Base-by-base conservation (phyloP, 164 flowering plant genomes). In the Piper betle region DNA sequence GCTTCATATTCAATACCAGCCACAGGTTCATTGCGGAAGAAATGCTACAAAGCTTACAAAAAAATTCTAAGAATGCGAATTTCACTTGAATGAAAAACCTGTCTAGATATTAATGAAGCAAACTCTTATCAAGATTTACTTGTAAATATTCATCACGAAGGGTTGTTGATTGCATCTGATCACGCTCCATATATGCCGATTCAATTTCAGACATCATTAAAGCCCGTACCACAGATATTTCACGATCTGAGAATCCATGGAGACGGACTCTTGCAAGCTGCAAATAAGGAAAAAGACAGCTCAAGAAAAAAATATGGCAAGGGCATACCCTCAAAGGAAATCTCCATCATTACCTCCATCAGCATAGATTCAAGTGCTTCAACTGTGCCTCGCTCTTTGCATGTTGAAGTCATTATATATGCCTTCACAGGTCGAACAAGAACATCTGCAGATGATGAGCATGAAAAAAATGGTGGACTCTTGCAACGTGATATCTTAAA, bases 131-230 rank as follows among this genome's bases (percentile, higher is more conserved):
- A 12, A 58, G 39, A 40, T 16, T 25, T 74, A 88, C 98, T 72
- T 92, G 96, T 68, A 89, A 64, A 71, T 84, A 87, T 76, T 88
- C 96, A 75, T 89, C 93, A 17, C 93, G 81, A 69, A 87, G 72
- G 68, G 77, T 85, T 39, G 92, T 82, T 52, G 98, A 92, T 62
- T 85, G 96, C 79, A 83, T 78, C 71, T 92, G 96, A 62, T 92
- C 98, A 40, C 98, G 92, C 78, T 92, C 96, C 69, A 92, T 74
- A 79, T 79, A 92, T 38, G 98, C 89, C 74, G 98, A 92, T 75
- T 89, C 98, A 66, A 92, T 84, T 75, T 92, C 96, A 38, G 98
- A 84, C 89, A 92, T 75, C 63, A 89, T 66, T 60, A 81, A 66
- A 50, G 98, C 85, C 46, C 93, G 84, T 57, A 82, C 92, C 58